Conservation (phyloP, 306 rosid genomes). For the Herpetospermum pedunculosum region DNA sequence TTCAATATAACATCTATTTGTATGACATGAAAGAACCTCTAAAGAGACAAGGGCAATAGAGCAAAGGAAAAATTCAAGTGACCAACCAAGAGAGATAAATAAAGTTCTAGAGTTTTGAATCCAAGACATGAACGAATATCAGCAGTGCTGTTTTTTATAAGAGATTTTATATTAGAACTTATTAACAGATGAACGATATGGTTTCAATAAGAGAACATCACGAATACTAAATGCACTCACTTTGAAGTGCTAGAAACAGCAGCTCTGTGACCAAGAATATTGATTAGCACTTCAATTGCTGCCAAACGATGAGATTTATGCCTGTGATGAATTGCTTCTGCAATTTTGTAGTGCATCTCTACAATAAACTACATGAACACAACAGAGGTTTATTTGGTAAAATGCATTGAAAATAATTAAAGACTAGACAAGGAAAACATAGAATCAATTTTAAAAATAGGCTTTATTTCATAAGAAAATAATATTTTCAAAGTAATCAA, state of each 20-base stretch:
- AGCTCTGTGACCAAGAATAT: conserved; percentile 60
- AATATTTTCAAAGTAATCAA: background rate
- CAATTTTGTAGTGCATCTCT: conserved; percentile 71
- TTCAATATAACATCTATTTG: background rate
- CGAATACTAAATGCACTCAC: conserved; percentile 32
- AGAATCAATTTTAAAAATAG: background rate
- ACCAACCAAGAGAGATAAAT: background rate
- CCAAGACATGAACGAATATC: conserved; percentile 1
- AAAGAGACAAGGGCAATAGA: background rate
- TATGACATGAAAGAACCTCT: background rate
- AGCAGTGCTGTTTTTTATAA: background rate
- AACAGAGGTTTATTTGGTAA: conserved; percentile 20
- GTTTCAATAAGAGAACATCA: background rate
- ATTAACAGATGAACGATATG: background rate
- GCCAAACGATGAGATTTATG: conserved; percentile 78
- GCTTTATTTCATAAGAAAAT: background rate
- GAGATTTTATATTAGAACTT: background rate
- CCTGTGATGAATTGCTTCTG: conserved; percentile 74
- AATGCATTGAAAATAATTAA: conserved; percentile 1
- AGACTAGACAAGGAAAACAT: background rate
- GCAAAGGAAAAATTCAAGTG: background rate
- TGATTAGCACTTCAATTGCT: conserved; percentile 69
- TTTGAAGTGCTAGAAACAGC: conserved; percentile 66
- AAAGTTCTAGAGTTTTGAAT: background rate
- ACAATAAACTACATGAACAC: conserved; percentile 58